Base-by-base conservation (phyloP, 2,329 filamentous ascomycete genomes). In the Aspergillus ochraceoroseus region DNA sequence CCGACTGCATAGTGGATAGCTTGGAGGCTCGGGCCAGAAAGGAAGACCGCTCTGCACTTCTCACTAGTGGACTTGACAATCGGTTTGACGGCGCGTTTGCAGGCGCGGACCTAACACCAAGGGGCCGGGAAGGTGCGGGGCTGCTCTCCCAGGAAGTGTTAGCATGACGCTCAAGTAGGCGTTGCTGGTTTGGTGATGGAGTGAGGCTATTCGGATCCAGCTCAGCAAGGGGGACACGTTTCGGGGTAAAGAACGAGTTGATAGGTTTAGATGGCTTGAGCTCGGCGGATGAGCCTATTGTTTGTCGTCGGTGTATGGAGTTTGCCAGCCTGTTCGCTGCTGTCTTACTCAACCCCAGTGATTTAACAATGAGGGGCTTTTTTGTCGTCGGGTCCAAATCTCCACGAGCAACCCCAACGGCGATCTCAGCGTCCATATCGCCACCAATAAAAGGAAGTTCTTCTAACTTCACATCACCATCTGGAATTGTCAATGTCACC, bases 341-440 rank as follows among this genome's bases (percentile, higher is more conserved):
- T 32, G 47, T 41, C 2, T 35, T 47, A 12, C 52, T 47, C 38
- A 56, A 46, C 39, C 48, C 50, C 37, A 52, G 43, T 2, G 58
- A 59, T 35, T 64, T 63, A 8, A 74, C 43, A 15, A 59, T 48
- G 32, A 82, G 73, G 2, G 73, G 75, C 44, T 81, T 62, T 64
- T 95, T 96, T 1, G 88, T 94, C 51, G 90, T 92, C 2, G 92
- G 92, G 61, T 96, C 83, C 31, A 95, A 65, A 52, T 95, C 85
- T 23, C 92, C 92, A 25, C 62, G 70, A 15, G 92, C 87, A 43
- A 98, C 82, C 4, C 79, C 81, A 35, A 73, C 72, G 5, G 90
- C 88, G 43, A 86, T 63, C 33, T 81, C 72, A 1, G 82, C 69
- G 20, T 85, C 80, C 30, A 94, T 77, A 51, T 79, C 73, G 13